A percentile compares a stretch with the other conserved stretches of the same genome.
Evolutionary conservation across 2,329 filamentous ascomycete genomes (phyloP).

Genomic region (Fusarium ramigenum): DNA sequence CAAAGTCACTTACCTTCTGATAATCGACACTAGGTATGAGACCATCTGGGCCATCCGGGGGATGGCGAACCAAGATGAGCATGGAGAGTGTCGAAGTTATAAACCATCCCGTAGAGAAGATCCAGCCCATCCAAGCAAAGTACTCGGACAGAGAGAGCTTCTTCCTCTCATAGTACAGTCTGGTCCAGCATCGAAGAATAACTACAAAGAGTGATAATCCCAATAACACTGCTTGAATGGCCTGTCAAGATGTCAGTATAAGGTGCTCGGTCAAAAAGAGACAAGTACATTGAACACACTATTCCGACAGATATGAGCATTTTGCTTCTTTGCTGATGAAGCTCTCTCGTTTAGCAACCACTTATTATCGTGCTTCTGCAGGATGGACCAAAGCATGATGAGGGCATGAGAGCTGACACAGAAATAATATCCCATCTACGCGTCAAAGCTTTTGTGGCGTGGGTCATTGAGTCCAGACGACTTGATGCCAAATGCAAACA

Average conservation of each 20-base stretch:
- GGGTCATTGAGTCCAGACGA: neutral
- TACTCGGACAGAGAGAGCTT: neutral
- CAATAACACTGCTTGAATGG: neutral
- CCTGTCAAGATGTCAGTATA: neutral
- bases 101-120: conserved; percentile 1
- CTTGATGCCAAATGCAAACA: neutral
- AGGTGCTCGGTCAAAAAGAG: neutral
- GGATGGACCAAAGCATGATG: neutral
- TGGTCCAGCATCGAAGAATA: conserved; percentile 1
- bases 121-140: conserved; percentile 2
- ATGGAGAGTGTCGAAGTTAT: neutral
- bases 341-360: neutral
- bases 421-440: neutral
- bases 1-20: neutral
- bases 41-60: neutral
- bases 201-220: neutral
- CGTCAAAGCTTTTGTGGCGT: neutral
- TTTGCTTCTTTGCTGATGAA: neutral
- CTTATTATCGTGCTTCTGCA: neutral
- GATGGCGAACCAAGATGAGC: neutral
- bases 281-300: neutral
- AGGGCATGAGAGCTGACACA: rapidly evolving
- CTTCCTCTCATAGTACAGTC: neutral
- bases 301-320: neutral
- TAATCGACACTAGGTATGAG: neutral